Evolutionary conservation across 768 basidiomycete genomes (phyloP), one percentile per base, ranked within the genome.

Genomic region (Cystofilobasidium macerans): DNA sequence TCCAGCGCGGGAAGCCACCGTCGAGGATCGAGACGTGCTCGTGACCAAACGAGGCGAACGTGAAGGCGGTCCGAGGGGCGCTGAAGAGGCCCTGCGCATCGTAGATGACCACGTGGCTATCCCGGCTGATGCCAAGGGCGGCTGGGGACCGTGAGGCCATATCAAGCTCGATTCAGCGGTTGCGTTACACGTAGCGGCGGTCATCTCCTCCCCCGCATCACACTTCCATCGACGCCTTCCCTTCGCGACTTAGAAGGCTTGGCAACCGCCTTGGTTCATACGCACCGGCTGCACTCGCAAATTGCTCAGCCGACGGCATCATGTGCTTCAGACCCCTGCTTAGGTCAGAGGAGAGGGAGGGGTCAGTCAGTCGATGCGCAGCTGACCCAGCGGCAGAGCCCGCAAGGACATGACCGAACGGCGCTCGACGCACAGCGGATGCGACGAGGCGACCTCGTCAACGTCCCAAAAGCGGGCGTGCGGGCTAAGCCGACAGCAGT

Each of bases 1-100:
- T 68, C 67, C 67, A 68, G 45, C 82, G 78, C 36, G 88, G 89
- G 16, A 97, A 81, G 24, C 93, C 94, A n/a, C 95, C 95, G 75
- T 98, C 84, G 20, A 99, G 80, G 14, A 98, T 82, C 68, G 87
- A 89, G 11, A 91, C 89, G 51, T 85, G 85, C 36, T 80, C 76
- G 75, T 99, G 95, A 11, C 89, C 89, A 76, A 95, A 91, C 28
- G 87, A 81, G 61, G 87, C 83, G 82, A 98, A 95, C 80, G 89
- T 98, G 80, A 88, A 98, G 51, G 92, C 81, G 1, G 90, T 89
- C 66, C 95, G 83, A 62, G 95, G 93, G 26, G 90, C 83, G 2
- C 88, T 90, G 79, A 98, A 97, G 22, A 97, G 79, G 14, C 95
- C 94, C 65, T 86, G 82, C 1, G 86, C 80, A 74, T 99, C 95